Conservation (phyloP, 2,329 filamentous ascomycete genomes). For the Clonostachys byssicola region DNA sequence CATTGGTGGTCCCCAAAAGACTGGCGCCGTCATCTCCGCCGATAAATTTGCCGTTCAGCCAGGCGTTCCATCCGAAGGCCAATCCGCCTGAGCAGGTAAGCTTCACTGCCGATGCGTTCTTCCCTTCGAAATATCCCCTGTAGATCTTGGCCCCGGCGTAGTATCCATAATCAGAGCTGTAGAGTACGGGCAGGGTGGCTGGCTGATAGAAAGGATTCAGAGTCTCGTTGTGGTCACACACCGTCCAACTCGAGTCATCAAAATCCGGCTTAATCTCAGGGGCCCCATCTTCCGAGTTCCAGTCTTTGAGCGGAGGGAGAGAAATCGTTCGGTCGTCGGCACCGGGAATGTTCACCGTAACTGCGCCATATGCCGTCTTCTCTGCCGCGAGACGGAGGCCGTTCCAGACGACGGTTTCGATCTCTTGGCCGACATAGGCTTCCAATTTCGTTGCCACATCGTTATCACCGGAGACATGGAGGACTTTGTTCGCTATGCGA, state of each 20-base stretch:
- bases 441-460: too few species aligned
- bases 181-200: slow-evolving; percentile 59
- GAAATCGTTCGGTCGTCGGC: too few species aligned
- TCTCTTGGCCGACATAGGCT: too few species aligned
- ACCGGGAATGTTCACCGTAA: too few species aligned
- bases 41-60: slow-evolving; percentile 56
- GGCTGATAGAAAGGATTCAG: slow-evolving; percentile 24
- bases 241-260: slow-evolving; percentile 36
- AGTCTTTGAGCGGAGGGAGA: neutral
- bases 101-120: slow-evolving; percentile 28
- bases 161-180: slow-evolving; percentile 66
- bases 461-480: slow-evolving; percentile 40
- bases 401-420: too few species aligned
- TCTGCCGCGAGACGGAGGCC: too few species aligned
- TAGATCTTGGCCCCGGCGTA: slow-evolving; percentile 61
- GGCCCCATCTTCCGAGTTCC: slow-evolving; percentile 8
- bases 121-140: slow-evolving; percentile 54
- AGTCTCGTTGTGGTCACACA: slow-evolving; percentile 24
- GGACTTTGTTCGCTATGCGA: slow-evolving; percentile 20
- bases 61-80: slow-evolving; percentile 60
- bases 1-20: neutral
- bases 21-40: slow-evolving; percentile 44
- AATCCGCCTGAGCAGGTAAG: slow-evolving; percentile 58
- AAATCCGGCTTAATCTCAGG: slow-evolving; percentile 10
- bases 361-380: too few species aligned